Evolutionary conservation across 345 rosid species (phyloP).

Genomic region (Hypericum perforatum): DNA sequence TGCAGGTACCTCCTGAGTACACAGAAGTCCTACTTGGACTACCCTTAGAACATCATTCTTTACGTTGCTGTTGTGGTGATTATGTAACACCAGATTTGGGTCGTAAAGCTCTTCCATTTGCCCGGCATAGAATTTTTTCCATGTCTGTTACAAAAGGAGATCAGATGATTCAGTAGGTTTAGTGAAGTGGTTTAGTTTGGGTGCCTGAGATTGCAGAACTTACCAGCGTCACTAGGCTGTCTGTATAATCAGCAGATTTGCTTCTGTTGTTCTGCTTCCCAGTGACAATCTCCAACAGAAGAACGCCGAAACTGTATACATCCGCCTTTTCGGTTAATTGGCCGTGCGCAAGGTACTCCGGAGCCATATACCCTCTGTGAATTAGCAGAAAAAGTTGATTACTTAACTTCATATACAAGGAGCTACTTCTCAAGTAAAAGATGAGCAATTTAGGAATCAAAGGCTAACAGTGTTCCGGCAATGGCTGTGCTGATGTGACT

Average conservation of each 20-base stretch:
- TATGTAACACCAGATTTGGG: slow-evolving; percentile 45
- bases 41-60: slow-evolving; percentile 53
- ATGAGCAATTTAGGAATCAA: not conserved
- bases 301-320: slow-evolving; percentile 82
- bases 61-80: slow-evolving; percentile 28
- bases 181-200: not conserved
- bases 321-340: slow-evolving; percentile 90
- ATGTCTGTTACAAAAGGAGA: slow-evolving; percentile 30
- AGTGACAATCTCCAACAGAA: slow-evolving; percentile 67
- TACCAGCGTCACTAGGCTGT: slow-evolving; percentile 70
- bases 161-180: not conserved
- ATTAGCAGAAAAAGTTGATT: slow-evolving; percentile 12
- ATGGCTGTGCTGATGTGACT: slow-evolving; percentile 96
- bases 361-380: slow-evolving; percentile 93
- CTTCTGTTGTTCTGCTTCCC: slow-evolving; percentile 69
- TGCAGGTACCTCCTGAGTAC: slow-evolving; percentile 66
- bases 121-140: slow-evolving; percentile 70
- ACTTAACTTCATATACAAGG: not conserved
- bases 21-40: slow-evolving; percentile 66
- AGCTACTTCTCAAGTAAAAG: not conserved
- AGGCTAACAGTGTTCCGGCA: slow-evolving; percentile 84
- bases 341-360: slow-evolving; percentile 84
- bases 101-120: slow-evolving; percentile 58
- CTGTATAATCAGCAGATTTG: slow-evolving; percentile 63
- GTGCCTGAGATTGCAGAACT: slow-evolving; percentile 15